Evolutionary conservation across 1,139 yeast genomes (phyloP).

Genomic region (Groenewaldozyma auringiensis): DNA sequence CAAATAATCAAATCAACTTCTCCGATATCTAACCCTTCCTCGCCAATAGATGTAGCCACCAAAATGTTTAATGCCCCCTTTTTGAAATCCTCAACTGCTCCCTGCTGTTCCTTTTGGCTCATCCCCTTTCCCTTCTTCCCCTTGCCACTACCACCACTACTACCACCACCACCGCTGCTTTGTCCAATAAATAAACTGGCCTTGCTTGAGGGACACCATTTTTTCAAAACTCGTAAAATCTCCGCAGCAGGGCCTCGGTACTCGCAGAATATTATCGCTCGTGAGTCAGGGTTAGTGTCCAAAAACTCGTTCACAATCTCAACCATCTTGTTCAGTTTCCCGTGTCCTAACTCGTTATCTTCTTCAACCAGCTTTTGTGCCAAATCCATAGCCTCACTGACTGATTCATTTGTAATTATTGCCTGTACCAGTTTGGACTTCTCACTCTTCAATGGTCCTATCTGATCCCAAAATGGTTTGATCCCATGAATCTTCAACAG

Average conservation of each 20-base stretch:
- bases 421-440: conserved; percentile 16
- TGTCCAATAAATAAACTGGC: conserved; percentile 95
- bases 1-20: conserved; percentile 92
- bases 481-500: conserved; percentile 73
- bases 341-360: conserved; percentile 55
- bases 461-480: conserved; percentile 55
- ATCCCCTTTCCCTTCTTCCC: conserved; percentile 26
- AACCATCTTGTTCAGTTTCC: conserved; percentile 57
- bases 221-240: conserved; percentile 61
- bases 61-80: conserved; percentile 64
- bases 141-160: conserved; percentile 15
- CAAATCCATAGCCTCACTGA: conserved; percentile 42
- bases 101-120: conserved; percentile 40
- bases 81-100: conserved; percentile 65
- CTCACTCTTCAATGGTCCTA: conserved; percentile 17
- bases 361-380: conserved; percentile 22
- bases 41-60: conserved; percentile 96
- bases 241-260: conserved; percentile 85
- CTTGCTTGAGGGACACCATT: conserved; percentile 37
- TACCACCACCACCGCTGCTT: conserved; percentile 18
- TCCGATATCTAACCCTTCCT: conserved; percentile 97
- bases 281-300: conserved; percentile 38
- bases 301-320: conserved; percentile 55
- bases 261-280: conserved; percentile 83
- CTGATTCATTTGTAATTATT: conserved; percentile 47